Evolutionary conservation across 2,329 filamentous ascomycete species (phyloP).

Genomic region (Passalora sequoiae): DNA sequence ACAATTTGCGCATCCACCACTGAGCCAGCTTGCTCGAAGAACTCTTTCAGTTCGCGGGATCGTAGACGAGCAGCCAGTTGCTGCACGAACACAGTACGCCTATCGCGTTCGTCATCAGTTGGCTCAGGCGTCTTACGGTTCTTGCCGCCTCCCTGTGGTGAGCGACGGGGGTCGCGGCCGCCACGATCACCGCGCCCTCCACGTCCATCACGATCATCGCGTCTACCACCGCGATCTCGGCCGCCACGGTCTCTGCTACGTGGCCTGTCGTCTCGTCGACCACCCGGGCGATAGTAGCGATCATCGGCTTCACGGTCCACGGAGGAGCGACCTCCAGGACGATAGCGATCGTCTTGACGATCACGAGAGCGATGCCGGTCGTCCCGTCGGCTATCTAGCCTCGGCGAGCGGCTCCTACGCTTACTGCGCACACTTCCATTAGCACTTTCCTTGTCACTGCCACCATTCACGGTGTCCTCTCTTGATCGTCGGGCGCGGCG

Average conservation of each 20-base stretch:
- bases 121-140: constrained; percentile 56
- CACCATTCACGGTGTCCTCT: constrained; percentile 34
- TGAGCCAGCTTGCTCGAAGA: constrained; percentile 90
- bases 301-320: constrained; percentile 36
- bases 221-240: constrained; percentile 51
- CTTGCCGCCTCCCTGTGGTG: constrained; percentile 44
- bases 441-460: constrained; percentile 36
- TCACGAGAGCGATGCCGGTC: constrained; percentile 24
- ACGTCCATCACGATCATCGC: constrained; percentile 40
- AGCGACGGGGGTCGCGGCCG: constrained; percentile 50
- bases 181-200: constrained; percentile 41
- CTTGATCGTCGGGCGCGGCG: constrained; percentile 32
- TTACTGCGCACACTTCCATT: constrained; percentile 34
- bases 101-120: constrained; percentile 93
- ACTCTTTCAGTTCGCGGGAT: constrained; percentile 85
- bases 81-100: constrained; percentile 95
- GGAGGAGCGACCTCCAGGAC: constrained; percentile 31
- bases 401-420: constrained; percentile 25
- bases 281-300: constrained; percentile 32
- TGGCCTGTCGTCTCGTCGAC: constrained; percentile 18
- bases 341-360: constrained; percentile 37
- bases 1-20: constrained; percentile 98
- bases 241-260: constrained; percentile 48
- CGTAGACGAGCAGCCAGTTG: constrained; percentile 91
- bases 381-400: constrained; percentile 22